Percentiles rank a stretch among this genome's conserved stretches.
Conservation (phyloP, 345 rosid genomes). For the Gossypium thurberi region DNA sequence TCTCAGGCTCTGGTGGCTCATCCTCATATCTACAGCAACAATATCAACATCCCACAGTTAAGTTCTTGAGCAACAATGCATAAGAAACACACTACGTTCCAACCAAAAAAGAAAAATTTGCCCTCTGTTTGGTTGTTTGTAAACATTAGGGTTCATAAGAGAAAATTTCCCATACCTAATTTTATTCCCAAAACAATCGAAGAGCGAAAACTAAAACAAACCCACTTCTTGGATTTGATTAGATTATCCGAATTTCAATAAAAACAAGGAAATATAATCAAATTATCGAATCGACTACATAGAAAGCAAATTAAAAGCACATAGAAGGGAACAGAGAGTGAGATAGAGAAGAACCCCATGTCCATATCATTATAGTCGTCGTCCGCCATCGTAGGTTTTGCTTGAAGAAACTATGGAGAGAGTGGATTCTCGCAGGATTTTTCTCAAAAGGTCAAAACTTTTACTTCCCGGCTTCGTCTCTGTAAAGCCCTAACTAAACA, state of each 20-base stretch:
- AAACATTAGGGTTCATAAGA: neutral
- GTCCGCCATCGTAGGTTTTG: constrained; percentile 51
- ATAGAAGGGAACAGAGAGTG: neutral
- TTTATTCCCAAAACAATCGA: neutral
- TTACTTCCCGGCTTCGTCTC: neutral
- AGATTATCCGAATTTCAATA: neutral
- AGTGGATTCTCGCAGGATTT: neutral
- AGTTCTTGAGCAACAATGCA: neutral
- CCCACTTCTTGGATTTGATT: neutral
- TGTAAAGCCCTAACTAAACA: constrained; percentile 1
- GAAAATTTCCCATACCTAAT: neutral
- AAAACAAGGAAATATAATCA: neutral
- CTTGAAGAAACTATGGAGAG: neutral
- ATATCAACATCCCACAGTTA: constrained; percentile 2
- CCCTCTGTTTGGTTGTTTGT: neutral
- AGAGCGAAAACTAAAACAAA: neutral
- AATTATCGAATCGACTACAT: neutral
- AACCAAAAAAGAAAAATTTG: neutral
- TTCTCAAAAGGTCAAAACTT: neutral
- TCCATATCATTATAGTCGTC: constrained; percentile 67
- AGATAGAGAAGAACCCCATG: constrained; percentile 35
- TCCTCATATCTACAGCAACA: constrained; percentile 61
- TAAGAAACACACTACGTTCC: neutral
- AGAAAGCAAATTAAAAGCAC: neutral
- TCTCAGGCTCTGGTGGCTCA: constrained; percentile 81